Base-by-base conservation (phyloP, 2,329 filamentous ascomycete species). In the Shiraia sp. region DNA sequence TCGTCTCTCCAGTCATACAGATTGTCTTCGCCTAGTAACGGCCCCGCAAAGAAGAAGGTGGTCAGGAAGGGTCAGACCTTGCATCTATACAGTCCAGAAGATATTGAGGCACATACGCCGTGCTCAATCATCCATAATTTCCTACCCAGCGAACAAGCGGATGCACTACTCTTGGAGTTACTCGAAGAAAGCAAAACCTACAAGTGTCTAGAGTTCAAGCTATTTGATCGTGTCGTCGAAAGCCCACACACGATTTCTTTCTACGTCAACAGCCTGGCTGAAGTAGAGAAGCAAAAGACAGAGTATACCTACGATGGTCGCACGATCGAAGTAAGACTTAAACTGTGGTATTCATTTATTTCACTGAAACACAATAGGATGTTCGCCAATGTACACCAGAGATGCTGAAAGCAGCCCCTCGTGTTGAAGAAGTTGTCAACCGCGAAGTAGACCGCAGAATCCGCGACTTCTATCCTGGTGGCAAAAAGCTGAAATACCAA, bases 81-180 rank as follows among this genome's bases (percentile, higher is more conserved):
- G 2, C 87, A 92, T 62, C 75, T 97, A 0, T 97, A 87, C 68
- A 83, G 88, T 29, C 88, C 91, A 0, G 76, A 82, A 27, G 90
- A 96, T 56, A 82, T 97, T 32, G 86, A 88, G 34, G 78, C 81
- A 16, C 81, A 95, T 61, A 96, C 92, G 0, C 90, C 93, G 1
- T 96, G 91, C 70, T 91, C 88, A 9, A 87, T 97, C 52, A 83
- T 96, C 40, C 90, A 95, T 69, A 93, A 96, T 60, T 96, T 97
- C 56, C 75, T 99, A 0, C 83, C 89, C 0, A 22, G 76, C 0
- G 75, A 84, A 2, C 77, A 87, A 44, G 92, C 93, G 27, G 86
- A 90, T 51, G 76, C 78, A 1, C 75, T 99, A 10, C 75, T 97
- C 1, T 66, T 70, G 23, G 91, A 97, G 65, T 77, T 97, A 26